Base-by-base conservation (phyloP, 768 basidiomycete species). In the Rhodosporidiobolus sp. region DNA sequence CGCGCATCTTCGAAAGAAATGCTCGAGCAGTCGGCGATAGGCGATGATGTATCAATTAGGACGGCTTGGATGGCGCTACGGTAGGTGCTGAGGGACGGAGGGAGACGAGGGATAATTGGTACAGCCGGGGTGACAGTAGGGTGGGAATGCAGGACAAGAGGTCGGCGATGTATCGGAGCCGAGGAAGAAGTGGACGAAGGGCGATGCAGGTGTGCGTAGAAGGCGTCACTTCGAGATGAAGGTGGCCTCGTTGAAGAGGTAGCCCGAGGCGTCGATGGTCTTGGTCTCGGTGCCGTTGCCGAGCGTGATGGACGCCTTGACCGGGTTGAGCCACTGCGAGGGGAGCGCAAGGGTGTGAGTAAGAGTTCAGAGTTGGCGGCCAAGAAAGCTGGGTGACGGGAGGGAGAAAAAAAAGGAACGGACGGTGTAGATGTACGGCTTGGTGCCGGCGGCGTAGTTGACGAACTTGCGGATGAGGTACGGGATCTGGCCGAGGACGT, bases 401-500 rank as follows among this genome's bases (percentile, higher is more conserved):
- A 81, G 95, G 96, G 80, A 95, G 90, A 80, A 88, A 94, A 0
- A 93, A 92, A 81, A 94, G 94, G 30, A 91, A 92, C 52, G 92
- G 90, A 50, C 94, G 88, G 58, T 77, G 65, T 77, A 73, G 62
- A 77, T 77, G 61, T 73, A 76, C 0, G 95, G 95, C 81, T 96
- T 95, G 50, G 92, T 93, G 35, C 93, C 91, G 35, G 94, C 89
- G 49, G 93, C 93, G 78, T 95, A 95, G 79, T 89, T 92, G 76
- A 99, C 88, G 72, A 93, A 89, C 81, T 93, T 87, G 84, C 93
- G 92, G 80, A 99, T 83, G 65, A 95, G 88, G 71, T 89, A 88
- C 19, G 96, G 96, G 74, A 96, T 91, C 83, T 99, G 94, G 10
- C 90, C 94, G 16, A 99, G 86, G 5, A 98, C 88, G 78, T 99